Base-by-base conservation (phyloP, 192 early-diverging fungal species). In the Entomortierella lignicola region DNA sequence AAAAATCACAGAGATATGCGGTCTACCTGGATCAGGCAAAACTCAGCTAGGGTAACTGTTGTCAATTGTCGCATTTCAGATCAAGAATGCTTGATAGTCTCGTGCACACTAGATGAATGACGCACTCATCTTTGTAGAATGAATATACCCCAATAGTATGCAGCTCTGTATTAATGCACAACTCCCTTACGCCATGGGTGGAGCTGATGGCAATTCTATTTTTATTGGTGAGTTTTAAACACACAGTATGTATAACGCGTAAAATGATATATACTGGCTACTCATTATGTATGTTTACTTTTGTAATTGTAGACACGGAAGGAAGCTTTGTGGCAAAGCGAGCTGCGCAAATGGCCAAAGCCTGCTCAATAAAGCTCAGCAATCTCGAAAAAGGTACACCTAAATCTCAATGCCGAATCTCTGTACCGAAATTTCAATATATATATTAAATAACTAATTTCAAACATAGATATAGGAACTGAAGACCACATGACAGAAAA, bases 131-230 rank as follows among this genome's bases (percentile, higher is more conserved):
- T 37, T 37, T 10, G 34, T 37, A 37, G 10, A 10, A 54, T 54
- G 8, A 3, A 30, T 15, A 54, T 54, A 29, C 52, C 25, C 7
- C 18, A 23, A 34, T 31, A 79, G 75, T 0, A 57, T 75, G 11
- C 80, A 82, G 25, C 72, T 82, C 12, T 68, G 72, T 29, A 55
- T 82, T 29, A 82, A 82, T 54, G 62, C 72, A 4, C 80, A 70
- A 55, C 29, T 72, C 3, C 67, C 80, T 0, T 26, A 13, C 8
- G 42, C 57, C 4, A 17, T 51, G 13, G 60, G 51, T 12, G 69
- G 72, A 3, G 53, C 65, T 20, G 53, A 42, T n/a, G 71, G 70
- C 10, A 65, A 67, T 6, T 63, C 80, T 15, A 74, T 82, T 23
- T 82, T 53, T 48, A 61, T 81, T 12, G 80, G 75, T 69, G 55